Evolutionary conservation across 1,284 basidiomycete species (phyloP).

Genomic region (Spongispora temasekensis): DNA sequence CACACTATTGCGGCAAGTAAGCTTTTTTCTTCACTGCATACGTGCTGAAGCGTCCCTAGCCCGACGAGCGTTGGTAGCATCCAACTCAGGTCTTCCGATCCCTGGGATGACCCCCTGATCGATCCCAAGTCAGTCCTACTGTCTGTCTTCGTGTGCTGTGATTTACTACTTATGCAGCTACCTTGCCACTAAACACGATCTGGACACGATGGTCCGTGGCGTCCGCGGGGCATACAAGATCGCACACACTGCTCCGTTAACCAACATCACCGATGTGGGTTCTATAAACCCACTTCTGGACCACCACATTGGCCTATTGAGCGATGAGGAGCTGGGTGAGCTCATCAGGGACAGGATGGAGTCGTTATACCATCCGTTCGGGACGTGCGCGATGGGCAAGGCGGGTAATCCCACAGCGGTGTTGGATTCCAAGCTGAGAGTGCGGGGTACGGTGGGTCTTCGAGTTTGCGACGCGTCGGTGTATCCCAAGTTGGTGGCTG

Average conservation of each 20-base stretch:
- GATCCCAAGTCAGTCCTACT: constrained; percentile 42
- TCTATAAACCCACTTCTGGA: constrained; percentile 44
- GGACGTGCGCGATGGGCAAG: constrained; percentile 59
- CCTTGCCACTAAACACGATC: constrained; percentile 54
- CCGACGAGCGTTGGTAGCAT: constrained; percentile 47
- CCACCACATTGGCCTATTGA: constrained; percentile 41
- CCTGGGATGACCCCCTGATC: constrained; percentile 45
- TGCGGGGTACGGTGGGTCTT: constrained; percentile 49
- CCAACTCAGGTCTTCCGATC: constrained; percentile 41
- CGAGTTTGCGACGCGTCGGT: constrained; percentile 63
- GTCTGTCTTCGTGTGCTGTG: not conserved
- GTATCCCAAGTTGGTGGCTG: constrained; percentile 58
- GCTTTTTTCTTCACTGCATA: not conserved
- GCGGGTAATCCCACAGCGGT: constrained; percentile 41
- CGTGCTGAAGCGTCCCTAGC: constrained; percentile 23
- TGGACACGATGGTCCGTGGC: constrained; percentile 55
- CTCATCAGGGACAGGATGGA: constrained; percentile 50
- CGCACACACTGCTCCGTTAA: constrained; percentile 51
- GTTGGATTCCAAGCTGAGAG: constrained; percentile 49
- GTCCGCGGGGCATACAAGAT: constrained; percentile 52
- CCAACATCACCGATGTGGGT: constrained; percentile 46
- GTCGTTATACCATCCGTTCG: constrained; percentile 60
- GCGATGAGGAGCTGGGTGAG: constrained; percentile 45
- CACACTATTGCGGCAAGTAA: constrained; percentile 26
- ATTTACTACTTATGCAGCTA: constrained; percentile 46